Conservation (phyloP, 2,329 filamentous ascomycete species). For the Nothophaeocryptopus gaeumannii region DNA sequence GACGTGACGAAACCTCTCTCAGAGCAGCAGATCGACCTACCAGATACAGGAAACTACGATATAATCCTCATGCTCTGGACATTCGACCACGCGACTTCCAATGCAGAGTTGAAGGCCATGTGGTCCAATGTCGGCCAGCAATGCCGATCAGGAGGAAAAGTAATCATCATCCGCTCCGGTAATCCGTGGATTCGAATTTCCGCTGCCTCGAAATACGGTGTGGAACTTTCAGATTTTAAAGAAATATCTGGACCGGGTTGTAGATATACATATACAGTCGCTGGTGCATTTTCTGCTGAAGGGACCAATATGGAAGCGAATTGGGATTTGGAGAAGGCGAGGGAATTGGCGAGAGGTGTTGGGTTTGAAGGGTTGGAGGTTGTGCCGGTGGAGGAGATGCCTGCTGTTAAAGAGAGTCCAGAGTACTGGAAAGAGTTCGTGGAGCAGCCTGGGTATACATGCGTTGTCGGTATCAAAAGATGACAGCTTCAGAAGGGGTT, state of each 20-base stretch:
- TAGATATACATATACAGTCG: not conserved
- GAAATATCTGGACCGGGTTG: not conserved
- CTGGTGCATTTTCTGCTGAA: not conserved
- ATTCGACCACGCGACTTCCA: constrained; percentile 4
- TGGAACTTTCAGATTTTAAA: not conserved
- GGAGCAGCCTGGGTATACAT: too few species aligned
- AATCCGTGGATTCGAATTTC: not conserved
- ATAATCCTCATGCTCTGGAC: not conserved
- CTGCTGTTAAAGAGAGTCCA: not conserved
- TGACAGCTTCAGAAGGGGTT: too few species aligned
- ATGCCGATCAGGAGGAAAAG: not conserved
- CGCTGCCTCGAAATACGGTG: not conserved
- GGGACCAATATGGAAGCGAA: not conserved
- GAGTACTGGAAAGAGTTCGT: constrained; percentile 4
- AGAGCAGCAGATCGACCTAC: not conserved
- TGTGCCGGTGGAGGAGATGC: not conserved
- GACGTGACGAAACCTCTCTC: not conserved
- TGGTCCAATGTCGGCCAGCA: not conserved
- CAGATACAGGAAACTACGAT: not conserved
- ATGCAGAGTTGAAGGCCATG: constrained; percentile 2
- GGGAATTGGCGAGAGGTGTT: not conserved
- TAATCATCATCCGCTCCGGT: not conserved
- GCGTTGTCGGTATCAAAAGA: too few species aligned
- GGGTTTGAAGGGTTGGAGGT: not conserved
- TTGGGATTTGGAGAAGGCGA: not conserved